Evolutionary conservation across 1,284 basidiomycete genomes (phyloP).

Genomic region (Microbotryomycetes sp.): DNA sequence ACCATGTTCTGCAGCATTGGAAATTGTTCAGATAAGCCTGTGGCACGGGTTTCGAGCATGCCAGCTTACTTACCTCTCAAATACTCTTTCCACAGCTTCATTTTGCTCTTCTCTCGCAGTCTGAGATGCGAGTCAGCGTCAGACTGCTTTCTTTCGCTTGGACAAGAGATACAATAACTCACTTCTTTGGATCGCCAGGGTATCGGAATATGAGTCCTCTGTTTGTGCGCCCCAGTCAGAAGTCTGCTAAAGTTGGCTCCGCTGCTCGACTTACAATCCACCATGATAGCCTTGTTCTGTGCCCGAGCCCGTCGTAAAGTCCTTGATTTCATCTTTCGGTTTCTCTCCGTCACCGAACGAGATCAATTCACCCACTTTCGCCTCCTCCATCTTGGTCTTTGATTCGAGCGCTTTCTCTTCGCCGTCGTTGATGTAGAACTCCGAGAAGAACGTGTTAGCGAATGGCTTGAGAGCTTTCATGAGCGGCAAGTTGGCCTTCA

Average conservation of each 20-base stretch:
- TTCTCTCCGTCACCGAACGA: constrained; percentile 20
- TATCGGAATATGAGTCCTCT: constrained; percentile 77
- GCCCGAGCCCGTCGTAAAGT: constrained; percentile 34
- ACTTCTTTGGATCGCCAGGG: constrained; percentile 90
- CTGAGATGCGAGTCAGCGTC: constrained; percentile 47
- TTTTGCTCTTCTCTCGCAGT: constrained; percentile 90
- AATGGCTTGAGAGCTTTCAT: constrained; percentile 90
- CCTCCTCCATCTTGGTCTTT: constrained; percentile 48
- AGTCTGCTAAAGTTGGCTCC: background rate
- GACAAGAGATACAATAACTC: constrained; percentile 38
- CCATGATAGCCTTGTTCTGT: constrained; percentile 56
- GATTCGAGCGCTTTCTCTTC: constrained; percentile 50
- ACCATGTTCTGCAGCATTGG: constrained; percentile 53
- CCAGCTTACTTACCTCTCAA: constrained; percentile 59
- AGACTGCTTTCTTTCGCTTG: constrained; percentile 11
- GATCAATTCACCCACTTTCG: constrained; percentile 42
- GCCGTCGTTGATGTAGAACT: constrained; percentile 54
- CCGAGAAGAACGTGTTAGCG: constrained; percentile 88
- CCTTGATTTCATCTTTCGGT: constrained; percentile 17
- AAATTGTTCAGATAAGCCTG: background rate
- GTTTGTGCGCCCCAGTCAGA: background rate
- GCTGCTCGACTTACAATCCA: constrained; percentile 51
- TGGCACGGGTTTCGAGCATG: too few species aligned
- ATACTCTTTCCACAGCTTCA: constrained; percentile 93
- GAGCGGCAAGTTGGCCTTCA: constrained; percentile 64